Base-by-base conservation (phyloP, 2,329 filamentous ascomycete genomes). In the Knoxdaviesia proteae region DNA sequence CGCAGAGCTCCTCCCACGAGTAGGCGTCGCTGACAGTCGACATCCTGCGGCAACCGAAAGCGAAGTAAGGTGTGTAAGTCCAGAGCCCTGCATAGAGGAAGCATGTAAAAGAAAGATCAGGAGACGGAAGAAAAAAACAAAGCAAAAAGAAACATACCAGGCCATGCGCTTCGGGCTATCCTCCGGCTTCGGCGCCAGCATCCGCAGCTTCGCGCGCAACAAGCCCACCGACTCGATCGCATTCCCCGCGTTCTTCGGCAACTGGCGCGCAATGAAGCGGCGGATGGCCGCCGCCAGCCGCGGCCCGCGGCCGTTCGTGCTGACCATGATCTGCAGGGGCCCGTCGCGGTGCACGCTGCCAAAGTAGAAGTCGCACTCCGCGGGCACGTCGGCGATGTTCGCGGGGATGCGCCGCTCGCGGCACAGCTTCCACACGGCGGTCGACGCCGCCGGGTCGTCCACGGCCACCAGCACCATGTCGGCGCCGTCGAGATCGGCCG, bases 301-400 rank as follows among this genome's bases (percentile, higher is more conserved):
- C 0, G 90, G 90, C 0, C 90, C 90, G 56, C 94, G 94, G 42
- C 90, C 90, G 57, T 96, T 98, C 34, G 90, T 98, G 63, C 83
- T 92, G 51, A 98, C 88, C 90, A 98, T 98, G 53, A 98, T 80
- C 64, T 98, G 90, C 47, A 98, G 61, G 5, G 90, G 90, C 0
- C 90, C 90, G 57, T 98, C 90, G 41, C 90, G 79, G 61, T 98
- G 84, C 36, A 94, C 79, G 56, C 82, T 90, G 48, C 90, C 90
- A 62, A 98, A 98, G 67, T 94, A 98, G 57, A 98, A 98, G 56
- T 98, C 90, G 60, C 90, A 98, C 59, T 98, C 90, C 1, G 84
- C 73, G 0, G 90, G 90, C 4, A 98, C 90, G 56, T 98, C 90
- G 50, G 90, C 90, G 50, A 98, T 94, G 59, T 98, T 98, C 45